phyloP scores from a whole-genome alignment of 2,329 filamentous ascomycete genomes.

The Botrytis fabae region DNA sequence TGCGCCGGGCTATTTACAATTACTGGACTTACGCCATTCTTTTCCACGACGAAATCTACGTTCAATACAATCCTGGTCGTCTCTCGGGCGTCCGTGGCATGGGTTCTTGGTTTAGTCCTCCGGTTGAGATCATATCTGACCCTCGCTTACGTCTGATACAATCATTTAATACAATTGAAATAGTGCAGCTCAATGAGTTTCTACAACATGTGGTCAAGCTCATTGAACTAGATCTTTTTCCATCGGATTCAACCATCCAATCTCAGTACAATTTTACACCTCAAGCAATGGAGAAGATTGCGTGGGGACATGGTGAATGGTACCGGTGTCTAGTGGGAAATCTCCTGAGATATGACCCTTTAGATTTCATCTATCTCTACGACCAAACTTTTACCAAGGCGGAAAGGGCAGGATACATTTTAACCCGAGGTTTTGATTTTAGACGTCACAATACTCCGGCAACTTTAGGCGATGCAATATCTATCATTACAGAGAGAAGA shows the following conservation, averaged over 20 bases:
- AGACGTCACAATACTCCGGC: conserved; percentile 31
- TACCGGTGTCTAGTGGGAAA: conserved; percentile 33
- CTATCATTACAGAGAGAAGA: conserved; percentile 8
- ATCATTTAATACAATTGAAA: conserved; percentile 35
- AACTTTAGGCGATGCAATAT: conserved; percentile 28
- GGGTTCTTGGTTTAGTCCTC: conserved; percentile 22
- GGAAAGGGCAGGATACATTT: conserved; percentile 35
- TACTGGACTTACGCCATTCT: conserved; percentile 40
- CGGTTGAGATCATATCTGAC: conserved; percentile 31
- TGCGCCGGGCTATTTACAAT: conserved; percentile 38
- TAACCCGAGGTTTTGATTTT: conserved; percentile 32
- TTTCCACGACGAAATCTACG: conserved; percentile 39
- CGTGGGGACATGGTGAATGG: conserved; percentile 37
- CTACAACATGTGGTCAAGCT: conserved; percentile 36
- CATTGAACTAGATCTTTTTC: conserved; percentile 38
- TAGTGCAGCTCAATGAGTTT: conserved; percentile 38
- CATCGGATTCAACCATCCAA: conserved; percentile 36
- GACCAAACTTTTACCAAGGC: conserved; percentile 37
- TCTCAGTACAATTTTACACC: conserved; percentile 35
- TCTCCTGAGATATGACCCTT: conserved; percentile 37
- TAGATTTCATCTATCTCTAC: conserved; percentile 36
- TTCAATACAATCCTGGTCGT: conserved; percentile 31
- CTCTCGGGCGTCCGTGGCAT: neutral
- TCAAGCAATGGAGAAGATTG: conserved; percentile 33
- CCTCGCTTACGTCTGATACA: conserved; percentile 36